A percentile compares a stretch with the other conserved stretches of the same genome.
Conservation (phyloP, 148 eudicot genomes). For the Chenopodium suecicum region DNA sequence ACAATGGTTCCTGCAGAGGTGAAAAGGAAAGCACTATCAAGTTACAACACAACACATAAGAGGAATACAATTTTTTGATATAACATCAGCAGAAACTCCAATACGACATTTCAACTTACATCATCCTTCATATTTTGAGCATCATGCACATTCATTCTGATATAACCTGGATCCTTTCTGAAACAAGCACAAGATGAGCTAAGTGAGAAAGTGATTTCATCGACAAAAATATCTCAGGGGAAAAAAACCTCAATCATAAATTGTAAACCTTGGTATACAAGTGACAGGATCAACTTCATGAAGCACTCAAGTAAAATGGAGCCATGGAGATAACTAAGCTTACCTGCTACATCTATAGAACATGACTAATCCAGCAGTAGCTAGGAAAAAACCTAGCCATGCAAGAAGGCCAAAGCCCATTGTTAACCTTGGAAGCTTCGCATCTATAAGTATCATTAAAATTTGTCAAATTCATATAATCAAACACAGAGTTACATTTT, state of each 20-base stretch:
- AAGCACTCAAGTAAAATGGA: neutral
- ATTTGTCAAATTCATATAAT: neutral
- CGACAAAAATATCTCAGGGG: neutral
- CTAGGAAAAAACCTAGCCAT: slow-evolving; percentile 83
- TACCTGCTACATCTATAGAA: slow-evolving; percentile 97
- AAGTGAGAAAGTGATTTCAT: neutral
- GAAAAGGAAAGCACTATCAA: neutral
- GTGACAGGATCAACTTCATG: neutral
- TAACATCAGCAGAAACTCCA: slow-evolving; percentile 6
- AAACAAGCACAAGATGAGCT: slow-evolving; percentile 20
- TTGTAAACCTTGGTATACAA: slow-evolving; percentile 1
- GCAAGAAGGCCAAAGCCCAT: slow-evolving; percentile 82
- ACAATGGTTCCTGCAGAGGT: slow-evolving; percentile 69
- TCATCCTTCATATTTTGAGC: slow-evolving; percentile 87
- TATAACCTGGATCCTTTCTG: slow-evolving; percentile 98
- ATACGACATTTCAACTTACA: slow-evolving; percentile 49
- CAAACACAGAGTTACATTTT: neutral
- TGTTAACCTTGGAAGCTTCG: slow-evolving; percentile 68
- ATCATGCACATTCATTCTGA: slow-evolving; percentile 78
- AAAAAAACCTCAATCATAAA: neutral
- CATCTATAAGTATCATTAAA: slow-evolving; percentile 42
- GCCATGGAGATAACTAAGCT: neutral
- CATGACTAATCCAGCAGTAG: slow-evolving; percentile 66
- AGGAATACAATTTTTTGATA: neutral
- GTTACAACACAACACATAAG: neutral